Evolutionary conservation across 495 filamentous ascomycete genomes (phyloP), one percentile per base, ranked within the genome.

Genomic region (Thermothielavioides terrestris): DNA sequence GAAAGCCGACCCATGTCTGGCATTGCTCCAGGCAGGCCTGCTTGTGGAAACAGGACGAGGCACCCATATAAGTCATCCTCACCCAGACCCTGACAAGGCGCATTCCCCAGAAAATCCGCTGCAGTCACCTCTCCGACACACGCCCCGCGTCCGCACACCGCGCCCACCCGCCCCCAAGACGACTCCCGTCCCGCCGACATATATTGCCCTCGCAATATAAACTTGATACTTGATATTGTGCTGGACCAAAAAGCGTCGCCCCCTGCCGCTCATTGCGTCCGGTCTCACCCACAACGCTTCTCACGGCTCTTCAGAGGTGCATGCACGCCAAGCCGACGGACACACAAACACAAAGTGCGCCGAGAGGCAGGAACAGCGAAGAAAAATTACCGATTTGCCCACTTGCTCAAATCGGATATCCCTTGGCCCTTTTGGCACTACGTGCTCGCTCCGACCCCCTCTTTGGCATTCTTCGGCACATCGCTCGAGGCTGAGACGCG

Each of bases 171-270:
- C 57, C 41, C 41, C 44, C 42, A 44, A 54, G 30, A 58, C 47
- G 51, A 46, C 48, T 65, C 57, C 65, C 65, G 61, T 66, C 63
- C 63, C 65, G 61, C 59, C 56, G 63, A 30, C 51, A 41, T 66
- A 68, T 66, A 68, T 68, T 68, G 58, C 47, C 50, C 44, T 41
- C 47, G 52, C 61, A 68, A 68, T 66, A 61, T 63, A 65, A 65
- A 59, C 55, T 57, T 59, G 60, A 57, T 56, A 57, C 56, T 61
- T 55, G 60, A 65, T 63, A 65, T 65, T 65, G 62, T 61, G 52
- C 60, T 65, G 60, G 53, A 52, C 56, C 53, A 57, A 36, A 58
- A 56, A 49, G 36, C 50, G 34, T 36, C 52, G 41, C 42, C 22
- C 49, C 57, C 53, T 37, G 45, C 60, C 63, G 50, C 63, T 61